A percentile compares a stretch with the other conserved stretches of the same genome.
These are phyloP conservation scores for Stephanodiscus minutulus DNA, from an alignment of 108 stramenopile genomes.

Conservation along the genomic window DNA sequence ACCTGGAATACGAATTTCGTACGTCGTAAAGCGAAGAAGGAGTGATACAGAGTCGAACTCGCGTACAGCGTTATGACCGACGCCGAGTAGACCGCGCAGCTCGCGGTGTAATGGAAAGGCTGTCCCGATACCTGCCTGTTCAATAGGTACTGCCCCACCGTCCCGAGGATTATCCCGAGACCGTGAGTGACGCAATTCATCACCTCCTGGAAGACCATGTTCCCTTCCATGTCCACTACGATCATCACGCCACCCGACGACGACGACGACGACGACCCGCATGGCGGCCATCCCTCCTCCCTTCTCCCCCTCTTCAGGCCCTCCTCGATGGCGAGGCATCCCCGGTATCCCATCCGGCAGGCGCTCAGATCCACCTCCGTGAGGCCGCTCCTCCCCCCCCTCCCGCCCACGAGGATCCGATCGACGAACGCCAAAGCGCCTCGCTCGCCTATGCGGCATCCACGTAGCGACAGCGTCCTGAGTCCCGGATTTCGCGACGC, in stretches of 20 bases:
- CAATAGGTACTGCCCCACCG: conserved; percentile 71
- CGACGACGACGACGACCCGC: no score
- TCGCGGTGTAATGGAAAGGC: conserved; percentile 43
- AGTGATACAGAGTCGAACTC: conserved; percentile 85
- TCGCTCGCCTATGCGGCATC: conserved; percentile 74
- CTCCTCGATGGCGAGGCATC: conserved; percentile 60
- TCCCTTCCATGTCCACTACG: conserved; percentile 71
- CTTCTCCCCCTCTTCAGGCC: conserved; percentile 36
- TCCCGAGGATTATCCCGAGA: conserved; percentile 77
- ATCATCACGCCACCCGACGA: conserved; percentile 14
- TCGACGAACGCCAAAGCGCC: conserved; percentile 78
- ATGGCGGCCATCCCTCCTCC: no score
- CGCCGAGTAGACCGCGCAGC: conserved; percentile 75
- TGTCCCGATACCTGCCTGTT: conserved; percentile 45
- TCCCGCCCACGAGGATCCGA: conserved; percentile 36
- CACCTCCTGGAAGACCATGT: conserved; percentile 83
- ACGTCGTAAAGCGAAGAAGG: conserved; percentile 81
- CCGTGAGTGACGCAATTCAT: conserved; percentile 95
- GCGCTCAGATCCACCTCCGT: conserved; percentile 65
- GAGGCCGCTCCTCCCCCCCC: conserved; percentile 35
- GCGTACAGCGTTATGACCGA: conserved; percentile 85
- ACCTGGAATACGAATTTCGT: conserved; percentile 69
- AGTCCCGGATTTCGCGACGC: conserved; percentile 57
- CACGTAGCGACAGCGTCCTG: conserved; percentile 55
- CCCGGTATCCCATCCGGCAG: conserved; percentile 75